Base-by-base conservation (phyloP, 805 yeast genomes). In the Nakazawaea sp. region DNA sequence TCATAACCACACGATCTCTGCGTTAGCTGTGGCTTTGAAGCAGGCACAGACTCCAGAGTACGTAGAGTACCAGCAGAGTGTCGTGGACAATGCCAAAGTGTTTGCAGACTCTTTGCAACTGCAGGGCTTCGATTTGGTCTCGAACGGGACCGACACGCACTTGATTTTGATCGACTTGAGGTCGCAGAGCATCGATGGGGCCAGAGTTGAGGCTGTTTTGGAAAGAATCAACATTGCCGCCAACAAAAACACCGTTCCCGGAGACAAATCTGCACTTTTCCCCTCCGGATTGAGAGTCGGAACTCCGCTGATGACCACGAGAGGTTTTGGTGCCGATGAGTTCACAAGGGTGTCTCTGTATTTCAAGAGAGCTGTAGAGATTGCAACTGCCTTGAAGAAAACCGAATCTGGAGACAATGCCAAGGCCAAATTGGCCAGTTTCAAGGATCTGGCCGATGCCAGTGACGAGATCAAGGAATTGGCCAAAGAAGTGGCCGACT, bases 251-350 rank as follows among this genome's bases (percentile, higher is more conserved):
- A 81, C 98, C 32, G 87, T 90, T 47, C 97, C 98, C 45, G 97
- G 97, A 58, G 98, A 90, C 68, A 86, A 83, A 65, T 83, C 95
- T 31, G 97, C 97, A 37, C 73, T 90, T 46, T 90, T 88, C 46
- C 97, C 98, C 59, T 90, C 95, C 52, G 98, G 98, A 61, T 78
- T 90, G 47, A 84, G 98, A 69, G 82, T 90, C 45, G 98, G 98
- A 56, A 84, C 98, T 35, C 98, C 98, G 48, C 97, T 97, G 41
- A 90, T 90, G 97, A 78, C 96, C 46, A 86, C 97, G 42, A 86
- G 98, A 70, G 98, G 98, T 32, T 81, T 90, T 55, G 75, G 75
- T 36, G 73, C 70, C 44, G 72, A 65, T 40, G 97, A 90, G 52
- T 90, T 90, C 56, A 78, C 69, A 45, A 72, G 73, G 56, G 92